Percentiles rank a stretch among this genome's conserved stretches.
phyloP scores from a whole-genome alignment of 2,329 filamentous ascomycete species.

The Pseudogymnoascus pannorum region DNA sequence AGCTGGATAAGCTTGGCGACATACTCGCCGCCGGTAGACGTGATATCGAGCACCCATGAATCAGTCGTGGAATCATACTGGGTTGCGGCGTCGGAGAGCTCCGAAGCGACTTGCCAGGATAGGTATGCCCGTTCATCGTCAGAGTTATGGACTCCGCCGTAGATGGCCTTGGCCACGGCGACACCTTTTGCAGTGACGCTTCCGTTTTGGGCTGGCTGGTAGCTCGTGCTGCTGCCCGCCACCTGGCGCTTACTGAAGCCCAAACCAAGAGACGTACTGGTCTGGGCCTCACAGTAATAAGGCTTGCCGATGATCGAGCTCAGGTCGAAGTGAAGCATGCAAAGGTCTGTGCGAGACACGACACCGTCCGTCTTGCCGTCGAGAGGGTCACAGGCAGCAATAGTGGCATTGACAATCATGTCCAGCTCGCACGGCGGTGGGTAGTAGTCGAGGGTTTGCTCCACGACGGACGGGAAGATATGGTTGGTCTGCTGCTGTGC shows the following conservation, averaged over 20 bases:
- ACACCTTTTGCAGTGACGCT: constrained; percentile 29
- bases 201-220: constrained; percentile 11
- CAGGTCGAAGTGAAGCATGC: constrained; percentile 38
- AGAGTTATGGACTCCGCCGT: constrained; percentile 31
- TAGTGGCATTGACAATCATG: constrained; percentile 7
- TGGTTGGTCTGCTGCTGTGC: constrained; percentile 24
- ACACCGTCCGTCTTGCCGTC: constrained; percentile 11
- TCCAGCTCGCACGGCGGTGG: constrained; percentile 10
- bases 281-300: constrained; percentile 34
- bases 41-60: constrained; percentile 29
- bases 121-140: constrained; percentile 32
- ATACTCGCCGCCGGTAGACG: constrained; percentile 30
- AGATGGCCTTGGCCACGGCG: constrained; percentile 30
- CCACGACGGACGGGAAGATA: not conserved
- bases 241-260: constrained; percentile 7
- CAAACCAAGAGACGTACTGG: constrained; percentile 11
- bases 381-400: constrained; percentile 11
- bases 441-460: constrained; percentile 11
- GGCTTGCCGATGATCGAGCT: constrained; percentile 36
- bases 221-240: not conserved
- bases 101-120: constrained; percentile 30
- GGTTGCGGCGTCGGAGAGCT: constrained; percentile 28
- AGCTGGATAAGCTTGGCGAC: constrained; percentile 38
- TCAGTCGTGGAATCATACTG: constrained; percentile 30
- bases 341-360: constrained; percentile 36